Percentiles rank a stretch among this genome's conserved stretches.
Evolutionary conservation across 495 filamentous ascomycete species (phyloP).

Genomic region (Daldinia childiae): DNA sequence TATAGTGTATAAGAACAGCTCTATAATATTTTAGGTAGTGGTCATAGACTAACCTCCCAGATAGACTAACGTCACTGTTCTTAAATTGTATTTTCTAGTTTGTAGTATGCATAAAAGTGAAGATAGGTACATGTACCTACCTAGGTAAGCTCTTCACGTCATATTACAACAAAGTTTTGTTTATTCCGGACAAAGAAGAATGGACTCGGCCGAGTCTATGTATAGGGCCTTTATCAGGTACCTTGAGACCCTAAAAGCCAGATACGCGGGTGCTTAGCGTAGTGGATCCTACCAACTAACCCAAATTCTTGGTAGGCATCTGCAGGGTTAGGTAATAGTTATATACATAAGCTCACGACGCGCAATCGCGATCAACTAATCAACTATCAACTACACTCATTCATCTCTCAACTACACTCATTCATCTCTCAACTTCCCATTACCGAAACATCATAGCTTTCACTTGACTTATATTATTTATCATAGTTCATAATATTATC

Average conservation of each 20-base stretch:
- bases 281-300: not conserved
- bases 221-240: not conserved
- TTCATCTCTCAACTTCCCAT: not conserved
- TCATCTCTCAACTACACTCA: not conserved
- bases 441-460: not conserved
- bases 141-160: too few relatives aligned
- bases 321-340: not conserved
- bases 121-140: too few relatives aligned
- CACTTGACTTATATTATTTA: not conserved
- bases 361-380: not conserved
- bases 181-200: too few relatives aligned
- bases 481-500: not conserved
- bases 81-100: too few relatives aligned
- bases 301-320: not conserved
- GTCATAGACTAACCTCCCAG: too few relatives aligned
- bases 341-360: not conserved
- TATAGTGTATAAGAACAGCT: too few relatives aligned
- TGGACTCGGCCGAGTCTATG: too few relatives aligned
- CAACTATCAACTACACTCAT: too few relatives aligned
- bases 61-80: too few relatives aligned
- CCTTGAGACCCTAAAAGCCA: not conserved
- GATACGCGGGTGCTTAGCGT: slow-evolving; percentile 5
- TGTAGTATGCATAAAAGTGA: too few relatives aligned
- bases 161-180: too few relatives aligned
- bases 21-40: too few relatives aligned